Evolutionary conservation across 2,329 filamentous ascomycete species (phyloP).

Genomic region (Catunica adiposa): DNA sequence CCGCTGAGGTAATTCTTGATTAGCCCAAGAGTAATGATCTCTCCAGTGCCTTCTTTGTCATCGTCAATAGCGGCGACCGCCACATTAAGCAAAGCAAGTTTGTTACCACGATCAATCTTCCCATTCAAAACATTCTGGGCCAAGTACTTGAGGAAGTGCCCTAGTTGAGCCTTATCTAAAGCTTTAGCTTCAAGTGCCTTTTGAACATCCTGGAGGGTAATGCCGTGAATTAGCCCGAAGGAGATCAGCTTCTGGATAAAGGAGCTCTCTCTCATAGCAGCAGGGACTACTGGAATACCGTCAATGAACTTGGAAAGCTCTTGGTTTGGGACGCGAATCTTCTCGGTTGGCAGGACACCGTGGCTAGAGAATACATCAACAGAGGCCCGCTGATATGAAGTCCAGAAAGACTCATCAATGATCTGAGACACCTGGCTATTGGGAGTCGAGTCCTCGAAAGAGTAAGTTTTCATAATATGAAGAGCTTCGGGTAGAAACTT

Average conservation of each 20-base stretch:
- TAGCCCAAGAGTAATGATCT: conserved; percentile 59
- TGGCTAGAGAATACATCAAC: conserved; percentile 81
- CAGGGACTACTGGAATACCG: conserved; percentile 71
- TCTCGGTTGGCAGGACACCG: conserved; percentile 69
- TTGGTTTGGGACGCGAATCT: conserved; percentile 60
- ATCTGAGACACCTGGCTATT: conserved; percentile 67
- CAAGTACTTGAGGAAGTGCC: conserved; percentile 73
- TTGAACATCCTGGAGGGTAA: conserved; percentile 75
- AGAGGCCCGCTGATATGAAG: conserved; percentile 60
- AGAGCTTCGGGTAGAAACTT: conserved; percentile 61
- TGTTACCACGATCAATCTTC: conserved; percentile 53
- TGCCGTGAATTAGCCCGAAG: conserved; percentile 71
- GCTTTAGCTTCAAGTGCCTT: conserved; percentile 69
- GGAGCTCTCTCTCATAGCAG: conserved; percentile 52
- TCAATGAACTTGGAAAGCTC: conserved; percentile 59
- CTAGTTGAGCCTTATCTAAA: conserved; percentile 59
- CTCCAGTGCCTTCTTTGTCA: conserved; percentile 40
- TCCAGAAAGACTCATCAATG: conserved; percentile 95
- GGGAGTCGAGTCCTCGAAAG: conserved; percentile 78
- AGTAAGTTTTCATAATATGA: conserved; percentile 75
- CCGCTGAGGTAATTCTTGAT: conserved; percentile 61
- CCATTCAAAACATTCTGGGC: conserved; percentile 53
- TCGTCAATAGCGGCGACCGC: conserved; percentile 57
- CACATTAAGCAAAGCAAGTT: conserved; percentile 58
- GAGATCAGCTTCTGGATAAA: conserved; percentile 71